Conservation (phyloP, 2,329 filamentous ascomycete species). For the Alternaria arbusti region DNA sequence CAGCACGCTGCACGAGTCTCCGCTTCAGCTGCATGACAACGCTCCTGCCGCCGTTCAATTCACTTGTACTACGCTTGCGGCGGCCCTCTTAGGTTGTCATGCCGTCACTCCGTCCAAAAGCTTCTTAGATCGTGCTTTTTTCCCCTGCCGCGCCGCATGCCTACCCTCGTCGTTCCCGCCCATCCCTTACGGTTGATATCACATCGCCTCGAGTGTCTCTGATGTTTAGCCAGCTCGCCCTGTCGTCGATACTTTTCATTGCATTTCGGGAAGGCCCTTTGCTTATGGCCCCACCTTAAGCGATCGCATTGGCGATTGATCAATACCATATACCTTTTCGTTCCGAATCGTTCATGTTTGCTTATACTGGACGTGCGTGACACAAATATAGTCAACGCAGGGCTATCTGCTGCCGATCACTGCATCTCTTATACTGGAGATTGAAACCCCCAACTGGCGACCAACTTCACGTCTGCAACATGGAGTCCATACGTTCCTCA, state of each 20-base stretch:
- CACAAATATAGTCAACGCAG: slow-evolving; percentile 12
- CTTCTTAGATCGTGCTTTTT: slow-evolving; percentile 1
- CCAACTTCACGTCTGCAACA: slow-evolving; percentile 11
- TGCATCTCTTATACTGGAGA: slow-evolving; percentile 4
- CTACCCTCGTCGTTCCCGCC: slow-evolving; percentile 8
- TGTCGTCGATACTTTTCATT: slow-evolving; percentile 1
- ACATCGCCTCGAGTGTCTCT: slow-evolving; percentile 1
- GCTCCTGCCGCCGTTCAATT: slow-evolving; percentile 23
- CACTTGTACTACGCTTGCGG: slow-evolving; percentile 24
- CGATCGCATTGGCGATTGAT: background rate
- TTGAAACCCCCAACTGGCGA: slow-evolving; percentile 4
- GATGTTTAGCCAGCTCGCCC: slow-evolving; percentile 4
- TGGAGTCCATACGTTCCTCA: slow-evolving; percentile 29
- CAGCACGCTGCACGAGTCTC: slow-evolving; percentile 15
- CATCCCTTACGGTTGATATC: background rate
- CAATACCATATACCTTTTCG: slow-evolving; percentile 8
- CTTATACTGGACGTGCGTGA: slow-evolving; percentile 13
- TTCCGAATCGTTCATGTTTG: slow-evolving; percentile 17
- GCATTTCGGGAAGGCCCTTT: slow-evolving; percentile 4
- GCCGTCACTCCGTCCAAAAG: slow-evolving; percentile 25
- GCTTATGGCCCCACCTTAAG: slow-evolving; percentile 17
- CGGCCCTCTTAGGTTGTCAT: slow-evolving; percentile 18
- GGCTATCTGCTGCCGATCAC: background rate
- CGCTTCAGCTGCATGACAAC: slow-evolving; percentile 32
- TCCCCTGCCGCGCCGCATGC: background rate